These are phyloP conservation scores for Claviceps digitariae DNA, from an alignment of 2,329 filamentous ascomycete species.

Conservation along the genomic window DNA sequence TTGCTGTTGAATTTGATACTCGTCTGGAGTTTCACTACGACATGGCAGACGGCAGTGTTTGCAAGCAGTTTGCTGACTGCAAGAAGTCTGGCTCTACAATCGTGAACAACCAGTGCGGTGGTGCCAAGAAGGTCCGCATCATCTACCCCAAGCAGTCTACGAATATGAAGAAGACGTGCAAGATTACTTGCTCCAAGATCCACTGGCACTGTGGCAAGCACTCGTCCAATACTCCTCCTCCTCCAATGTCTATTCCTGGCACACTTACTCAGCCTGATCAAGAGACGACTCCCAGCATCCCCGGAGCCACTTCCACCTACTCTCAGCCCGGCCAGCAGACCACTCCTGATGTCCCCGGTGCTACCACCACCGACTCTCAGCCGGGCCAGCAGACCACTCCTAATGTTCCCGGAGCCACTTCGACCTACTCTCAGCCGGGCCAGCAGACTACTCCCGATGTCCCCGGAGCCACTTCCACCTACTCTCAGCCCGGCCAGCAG, in stretches of 20 bases:
- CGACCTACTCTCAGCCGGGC: background rate
- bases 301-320: background rate
- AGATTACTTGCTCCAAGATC: constrained; percentile 30
- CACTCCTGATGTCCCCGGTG: background rate
- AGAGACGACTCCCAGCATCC: background rate
- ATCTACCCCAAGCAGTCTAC: constrained; percentile 43
- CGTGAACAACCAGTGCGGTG: constrained; percentile 82
- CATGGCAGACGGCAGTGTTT: constrained; percentile 70
- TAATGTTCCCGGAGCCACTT: background rate
- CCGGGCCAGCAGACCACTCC: background rate
- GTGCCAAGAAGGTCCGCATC: constrained; percentile 70
- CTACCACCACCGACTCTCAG: background rate
- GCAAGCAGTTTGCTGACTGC: constrained; percentile 66
- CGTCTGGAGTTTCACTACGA: constrained; percentile 76
- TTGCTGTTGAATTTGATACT: constrained; percentile 61
- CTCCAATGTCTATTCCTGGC: background rate
- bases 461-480: background rate
- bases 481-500: background rate
- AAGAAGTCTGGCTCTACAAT: constrained; percentile 53
- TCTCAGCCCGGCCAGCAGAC: constrained; percentile 4
- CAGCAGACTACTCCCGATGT: constrained; percentile 3
- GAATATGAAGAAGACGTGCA: constrained; percentile 45
- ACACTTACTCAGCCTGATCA: background rate
- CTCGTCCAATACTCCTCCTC: constrained; percentile 1
- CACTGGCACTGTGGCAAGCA: constrained; percentile 52